Evolutionary conservation across 306 rosid species (phyloP), one percentile per base, ranked within the genome.

Genomic region (Cajanus cajan): DNA sequence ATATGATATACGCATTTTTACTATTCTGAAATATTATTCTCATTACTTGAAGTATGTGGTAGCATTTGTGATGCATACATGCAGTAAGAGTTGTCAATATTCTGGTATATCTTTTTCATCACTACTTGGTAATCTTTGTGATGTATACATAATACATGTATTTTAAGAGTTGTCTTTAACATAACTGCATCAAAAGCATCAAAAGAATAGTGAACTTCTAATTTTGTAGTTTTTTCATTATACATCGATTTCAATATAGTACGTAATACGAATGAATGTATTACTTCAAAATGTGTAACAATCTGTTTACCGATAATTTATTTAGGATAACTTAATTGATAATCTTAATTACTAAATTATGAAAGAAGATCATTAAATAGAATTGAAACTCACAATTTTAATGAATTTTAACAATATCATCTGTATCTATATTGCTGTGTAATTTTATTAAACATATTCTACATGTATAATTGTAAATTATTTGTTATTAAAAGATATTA

Each of bases 21-120:
- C 28, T 52, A 28, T 57, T 73, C 76, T 45, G 51, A 33, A 62
- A 45, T 47, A 57, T 36, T 70, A 45, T 68, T 78, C 50, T 57
- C 50, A 18, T 55, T 59, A 54, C 75, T 54, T 54, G 68, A 57
- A 43, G 71, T 18, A 25, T 22, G 13, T 57, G 70, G 76, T 43
- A 78, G 22, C 76, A 22, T 31, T 41, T 78, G 48, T 57, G 77
- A 57, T 69, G 25, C 62, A 43, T 68, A 62, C 71, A 33, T 58
- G 71, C 71, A 44, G 58, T 21, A 4, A 18, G 28, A 62, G 82
- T 57, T n/a, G n/a, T n/a, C n/a, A n/a, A n/a, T n/a, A n/a, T n/a
- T n/a, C n/a, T n/a, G n/a, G n/a, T n/a, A n/a, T n/a, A n/a, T n/a
- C n/a, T n/a, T n/a, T n/a, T n/a, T n/a, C n/a, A n/a, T n/a, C n/a